These are phyloP conservation scores for Globisporangium viniferum DNA, from an alignment of 352 stramenopile species.

Conservation along the genomic window DNA sequence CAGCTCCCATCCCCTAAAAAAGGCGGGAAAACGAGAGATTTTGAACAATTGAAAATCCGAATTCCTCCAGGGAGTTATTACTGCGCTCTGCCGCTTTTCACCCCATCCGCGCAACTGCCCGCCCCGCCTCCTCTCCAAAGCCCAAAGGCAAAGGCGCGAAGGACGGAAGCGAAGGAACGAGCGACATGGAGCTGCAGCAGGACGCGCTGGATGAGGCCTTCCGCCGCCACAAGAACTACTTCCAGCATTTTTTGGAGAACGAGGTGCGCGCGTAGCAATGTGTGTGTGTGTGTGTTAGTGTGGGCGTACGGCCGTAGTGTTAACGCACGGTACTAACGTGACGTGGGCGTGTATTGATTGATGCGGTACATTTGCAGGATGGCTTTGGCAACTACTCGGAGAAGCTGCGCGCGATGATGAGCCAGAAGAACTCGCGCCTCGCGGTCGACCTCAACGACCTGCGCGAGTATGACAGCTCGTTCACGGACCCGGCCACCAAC, in stretches of 20 bases:
- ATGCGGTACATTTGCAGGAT: conserved; percentile 28
- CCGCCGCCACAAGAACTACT: conserved; percentile 87
- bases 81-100: background rate
- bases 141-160: conserved; percentile 5
- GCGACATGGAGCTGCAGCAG: conserved; percentile 73
- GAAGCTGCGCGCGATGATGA: conserved; percentile 82
- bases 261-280: conserved; percentile 33
- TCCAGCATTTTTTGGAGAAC: conserved; percentile 76
- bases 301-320: background rate
- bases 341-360: background rate
- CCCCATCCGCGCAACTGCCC: background rate
- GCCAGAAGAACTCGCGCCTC: conserved; percentile 67
- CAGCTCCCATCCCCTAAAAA: background rate
- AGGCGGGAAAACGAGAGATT: background rate
- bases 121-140: background rate
- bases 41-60: no score
- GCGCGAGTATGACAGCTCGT: conserved; percentile 85
- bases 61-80: no score
- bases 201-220: conserved; percentile 83
- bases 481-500: conserved; percentile 56
- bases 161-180: background rate
- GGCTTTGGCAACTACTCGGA: conserved; percentile 76
- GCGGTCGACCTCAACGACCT: conserved; percentile 90
- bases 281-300: background rate
- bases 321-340: background rate